Base-by-base conservation (phyloP, 257 asterid species). In the Rubia yunnanensis region DNA sequence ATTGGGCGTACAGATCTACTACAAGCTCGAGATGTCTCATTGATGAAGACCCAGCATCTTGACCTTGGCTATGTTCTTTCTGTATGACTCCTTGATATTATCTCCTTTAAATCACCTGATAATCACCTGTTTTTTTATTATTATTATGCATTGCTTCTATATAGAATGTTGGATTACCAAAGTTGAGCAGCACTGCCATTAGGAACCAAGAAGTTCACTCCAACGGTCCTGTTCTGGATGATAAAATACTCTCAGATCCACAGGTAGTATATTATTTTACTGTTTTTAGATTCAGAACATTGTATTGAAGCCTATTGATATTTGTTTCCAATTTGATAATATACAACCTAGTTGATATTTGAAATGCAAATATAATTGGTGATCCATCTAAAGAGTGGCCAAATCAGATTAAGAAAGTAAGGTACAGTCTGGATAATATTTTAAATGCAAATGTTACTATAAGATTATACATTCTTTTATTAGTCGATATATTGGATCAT, bases 221-320 rank as follows among this genome's bases (percentile, higher is more conserved):
- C 44, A 94, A 94, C 67, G 99, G 97, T 61, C 99, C 91, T 61
- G 97, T 94, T 73, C 82, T 94, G 64, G 99, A 94, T 76, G 99
- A 94, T 67, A 74, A 74, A 4, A 60, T 94, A 76, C 95, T 94
- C 67, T 76, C 94, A 31, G 97, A 90, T 64, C 83, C 77, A 22
- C 86, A 86, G 99, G 99, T 87, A 78, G 55, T 13, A 28, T 31
- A 48, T 63, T 53, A 36, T 22, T 57, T 31, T 46, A 36, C 11
- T 30, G 20, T n/a, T 49, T 65, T 60, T 18, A 50, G 14, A 46
- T 3, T 32, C 24, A 46, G 10, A 31, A 55, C 7, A 34, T 30
- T 20, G 55, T 30, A 30, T 31, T 44, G 7, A 28, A 46, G 27
- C 30, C 38, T 17, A 5, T 41, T n/a, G n/a, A n/a, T n/a, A n/a